phyloP scores from a whole-genome alignment of 768 basidiomycete species.

The Boletus pseudopeckii region DNA sequence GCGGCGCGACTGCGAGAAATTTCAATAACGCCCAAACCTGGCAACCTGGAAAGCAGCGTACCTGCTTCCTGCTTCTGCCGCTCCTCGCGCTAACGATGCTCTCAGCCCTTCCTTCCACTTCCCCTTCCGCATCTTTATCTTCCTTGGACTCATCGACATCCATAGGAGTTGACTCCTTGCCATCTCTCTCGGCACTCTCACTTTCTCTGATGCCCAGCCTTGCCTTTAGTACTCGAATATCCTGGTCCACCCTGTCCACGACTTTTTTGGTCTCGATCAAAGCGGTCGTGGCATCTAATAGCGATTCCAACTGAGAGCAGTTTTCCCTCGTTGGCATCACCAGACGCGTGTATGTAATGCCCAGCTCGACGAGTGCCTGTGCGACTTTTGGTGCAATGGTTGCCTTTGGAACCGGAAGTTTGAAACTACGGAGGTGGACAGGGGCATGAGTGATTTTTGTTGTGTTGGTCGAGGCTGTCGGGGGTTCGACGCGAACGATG shows the following conservation, averaged over 20 bases:
- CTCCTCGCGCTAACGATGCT: constrained; percentile 62
- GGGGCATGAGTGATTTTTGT: constrained; percentile 77
- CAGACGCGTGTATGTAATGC: constrained; percentile 66
- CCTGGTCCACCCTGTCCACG: constrained; percentile 83
- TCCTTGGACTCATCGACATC: constrained; percentile 48
- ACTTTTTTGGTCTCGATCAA: constrained; percentile 88
- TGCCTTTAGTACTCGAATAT: constrained; percentile 67
- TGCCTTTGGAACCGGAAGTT: constrained; percentile 76
- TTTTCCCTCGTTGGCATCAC: constrained; percentile 95
- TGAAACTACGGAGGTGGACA: constrained; percentile 82
- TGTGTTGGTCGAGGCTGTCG: constrained; percentile 37
- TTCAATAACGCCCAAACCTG: not conserved
- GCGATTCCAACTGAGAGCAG: constrained; percentile 63
- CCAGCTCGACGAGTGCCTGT: constrained; percentile 73
- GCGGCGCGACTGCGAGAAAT: constrained; percentile 44
- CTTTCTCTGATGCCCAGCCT: constrained; percentile 53
- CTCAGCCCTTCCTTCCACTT: constrained; percentile 57
- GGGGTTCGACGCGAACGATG: constrained; percentile 65
- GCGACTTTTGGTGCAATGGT: constrained; percentile 72
- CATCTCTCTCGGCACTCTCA: constrained; percentile 38
- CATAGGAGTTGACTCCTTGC: constrained; percentile 42
- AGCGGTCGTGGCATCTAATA: constrained; percentile 67
- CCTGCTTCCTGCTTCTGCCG: constrained; percentile 58
- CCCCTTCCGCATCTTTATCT: constrained; percentile 30
- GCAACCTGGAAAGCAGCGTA: constrained; percentile 4